Percentiles rank a stretch among this genome's conserved stretches.
phyloP scores from a whole-genome alignment of 495 filamentous ascomycete genomes.

The Aspergillus baeticus region DNA sequence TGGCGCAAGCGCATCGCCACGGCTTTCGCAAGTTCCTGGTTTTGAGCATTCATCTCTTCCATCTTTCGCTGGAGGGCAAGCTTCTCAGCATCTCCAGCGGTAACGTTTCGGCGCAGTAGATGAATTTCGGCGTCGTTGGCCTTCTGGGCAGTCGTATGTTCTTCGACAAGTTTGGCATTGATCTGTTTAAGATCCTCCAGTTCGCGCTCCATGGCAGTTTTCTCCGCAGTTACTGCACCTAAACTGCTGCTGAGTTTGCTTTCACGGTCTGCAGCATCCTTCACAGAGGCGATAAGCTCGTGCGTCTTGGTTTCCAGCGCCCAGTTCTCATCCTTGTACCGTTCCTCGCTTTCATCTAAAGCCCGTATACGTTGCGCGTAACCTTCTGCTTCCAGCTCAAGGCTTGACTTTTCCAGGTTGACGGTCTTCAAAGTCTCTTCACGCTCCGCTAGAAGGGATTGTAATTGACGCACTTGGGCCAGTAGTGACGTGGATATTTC shows the following conservation, averaged over 20 bases:
- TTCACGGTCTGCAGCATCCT: slow-evolving; percentile 75
- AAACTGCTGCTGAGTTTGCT: slow-evolving; percentile 72
- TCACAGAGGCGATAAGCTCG: slow-evolving; percentile 66
- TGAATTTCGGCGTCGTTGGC: slow-evolving; percentile 86
- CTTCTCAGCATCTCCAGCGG: slow-evolving; percentile 72
- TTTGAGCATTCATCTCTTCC: slow-evolving; percentile 81
- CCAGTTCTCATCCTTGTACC: slow-evolving; percentile 98
- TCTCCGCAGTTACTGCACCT: slow-evolving; percentile 67
- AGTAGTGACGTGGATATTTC: slow-evolving; percentile 92
- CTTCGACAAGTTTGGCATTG: slow-evolving; percentile 76
- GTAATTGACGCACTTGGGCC: slow-evolving; percentile 83
- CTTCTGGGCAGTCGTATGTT: slow-evolving; percentile 70
- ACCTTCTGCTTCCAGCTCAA: slow-evolving; percentile 79
- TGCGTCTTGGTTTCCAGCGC: slow-evolving; percentile 86
- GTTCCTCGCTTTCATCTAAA: slow-evolving; percentile 89
- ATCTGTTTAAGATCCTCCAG: slow-evolving; percentile 81
- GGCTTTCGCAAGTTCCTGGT: slow-evolving; percentile 82
- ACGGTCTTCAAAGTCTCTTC: slow-evolving; percentile 79
- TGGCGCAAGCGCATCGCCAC: slow-evolving; percentile 68
- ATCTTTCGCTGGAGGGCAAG: slow-evolving; percentile 73
- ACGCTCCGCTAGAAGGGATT: slow-evolving; percentile 76
- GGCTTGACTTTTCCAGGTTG: slow-evolving; percentile 68
- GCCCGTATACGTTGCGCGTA: slow-evolving; percentile 74
- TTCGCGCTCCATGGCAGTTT: slow-evolving; percentile 72
- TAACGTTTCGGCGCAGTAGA: slow-evolving; percentile 70